Percentiles rank a stretch among this genome's conserved stretches.
Evolutionary conservation across 805 yeast species (phyloP).

Genomic region (Zygosaccharomyces siamensis): DNA sequence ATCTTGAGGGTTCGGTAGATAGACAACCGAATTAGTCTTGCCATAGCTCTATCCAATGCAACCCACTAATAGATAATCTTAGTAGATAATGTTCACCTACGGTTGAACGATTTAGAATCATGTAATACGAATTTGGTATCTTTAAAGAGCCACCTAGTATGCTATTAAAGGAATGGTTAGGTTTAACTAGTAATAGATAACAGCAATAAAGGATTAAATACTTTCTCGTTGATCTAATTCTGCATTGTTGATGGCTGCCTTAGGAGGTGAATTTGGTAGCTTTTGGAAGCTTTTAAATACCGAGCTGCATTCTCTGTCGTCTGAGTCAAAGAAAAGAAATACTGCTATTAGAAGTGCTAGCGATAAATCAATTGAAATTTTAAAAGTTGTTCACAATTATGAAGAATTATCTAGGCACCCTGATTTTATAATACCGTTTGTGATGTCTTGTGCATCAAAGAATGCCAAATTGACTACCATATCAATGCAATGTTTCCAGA

Average conservation of each 20-base stretch:
- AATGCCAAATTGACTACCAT: slow-evolving; percentile 69
- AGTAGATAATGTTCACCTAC: too few relatives aligned
- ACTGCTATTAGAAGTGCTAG: slow-evolving; percentile 59
- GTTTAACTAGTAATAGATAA: background rate
- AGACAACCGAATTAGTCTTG: too few relatives aligned
- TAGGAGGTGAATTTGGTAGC: slow-evolving; percentile 17
- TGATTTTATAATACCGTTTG: slow-evolving; percentile 61
- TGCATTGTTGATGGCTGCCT: slow-evolving; percentile 12
- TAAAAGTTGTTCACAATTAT: slow-evolving; percentile 36
- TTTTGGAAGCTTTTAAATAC: slow-evolving; percentile 37
- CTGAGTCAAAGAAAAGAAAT: slow-evolving; percentile 69
- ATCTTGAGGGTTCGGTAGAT: too few relatives aligned
- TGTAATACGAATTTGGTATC: too few relatives aligned
- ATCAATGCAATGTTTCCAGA: slow-evolving; percentile 67
- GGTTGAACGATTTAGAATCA: too few relatives aligned
- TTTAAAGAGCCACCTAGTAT: too few relatives aligned
- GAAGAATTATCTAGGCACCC: slow-evolving; percentile 41
- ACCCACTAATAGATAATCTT: too few relatives aligned
- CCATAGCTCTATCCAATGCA: too few relatives aligned
- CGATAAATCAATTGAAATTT: slow-evolving; percentile 47
- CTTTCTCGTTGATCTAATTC: background rate
- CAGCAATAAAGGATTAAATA: background rate
- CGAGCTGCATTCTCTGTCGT: slow-evolving; percentile 56
- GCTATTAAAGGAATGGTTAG: too few relatives aligned
- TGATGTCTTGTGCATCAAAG: slow-evolving; percentile 66